Conservation (phyloP, 768 basidiomycete genomes). For the Serendipita indica region DNA sequence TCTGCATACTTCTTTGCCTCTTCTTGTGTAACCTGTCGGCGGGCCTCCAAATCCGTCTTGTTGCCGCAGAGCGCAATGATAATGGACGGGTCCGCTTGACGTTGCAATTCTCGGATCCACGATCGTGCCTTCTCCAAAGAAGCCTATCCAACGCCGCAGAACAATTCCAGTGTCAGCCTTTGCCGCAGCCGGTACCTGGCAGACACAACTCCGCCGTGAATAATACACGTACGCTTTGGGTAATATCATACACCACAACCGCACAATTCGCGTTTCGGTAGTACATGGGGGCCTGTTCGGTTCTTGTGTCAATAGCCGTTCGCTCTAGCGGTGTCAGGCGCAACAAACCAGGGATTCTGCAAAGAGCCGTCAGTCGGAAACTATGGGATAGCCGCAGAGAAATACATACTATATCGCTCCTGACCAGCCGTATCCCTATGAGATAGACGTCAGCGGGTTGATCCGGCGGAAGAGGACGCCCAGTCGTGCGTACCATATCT, state of each 20-base stretch:
- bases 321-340: neutral
- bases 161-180: neutral
- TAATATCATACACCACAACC: conserved; percentile 94
- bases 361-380: conserved; percentile 12
- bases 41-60: conserved; percentile 75
- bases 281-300: conserved; percentile 79
- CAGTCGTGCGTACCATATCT: conserved; percentile 68
- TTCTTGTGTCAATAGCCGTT: neutral
- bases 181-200: neutral
- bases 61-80: conserved; percentile 94
- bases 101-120: conserved; percentile 94
- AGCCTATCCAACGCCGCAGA: conserved; percentile 28
- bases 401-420: conserved; percentile 58
- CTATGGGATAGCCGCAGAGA: neutral
- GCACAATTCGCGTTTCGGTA: conserved; percentile 91
- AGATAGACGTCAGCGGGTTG: too few relatives aligned
- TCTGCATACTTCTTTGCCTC: conserved; percentile 88
- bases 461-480: too few relatives aligned
- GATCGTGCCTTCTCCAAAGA: conserved; percentile 90
- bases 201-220: too few relatives aligned
- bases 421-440: conserved; percentile 92
- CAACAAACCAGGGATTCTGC: conserved; percentile 30
- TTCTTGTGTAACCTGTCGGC: conserved; percentile 72
- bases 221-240: conserved; percentile 42
- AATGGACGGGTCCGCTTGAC: conserved; percentile 94